phyloP scores from a whole-genome alignment of 2,329 filamentous ascomycete species.

The Pleomassaria siparia region DNA sequence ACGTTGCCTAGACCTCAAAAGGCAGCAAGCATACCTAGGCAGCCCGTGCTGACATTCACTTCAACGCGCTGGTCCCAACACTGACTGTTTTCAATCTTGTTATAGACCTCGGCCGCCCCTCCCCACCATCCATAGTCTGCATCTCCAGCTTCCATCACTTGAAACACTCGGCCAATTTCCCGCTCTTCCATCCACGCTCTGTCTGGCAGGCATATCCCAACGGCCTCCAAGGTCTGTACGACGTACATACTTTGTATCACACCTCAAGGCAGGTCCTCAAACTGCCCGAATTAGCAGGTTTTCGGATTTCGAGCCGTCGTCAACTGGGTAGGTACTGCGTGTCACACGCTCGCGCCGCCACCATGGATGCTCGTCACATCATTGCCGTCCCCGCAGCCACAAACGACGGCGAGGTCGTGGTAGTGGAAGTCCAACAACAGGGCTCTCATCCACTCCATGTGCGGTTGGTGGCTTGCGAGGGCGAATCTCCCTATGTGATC shows the following conservation, averaged over 20 bases:
- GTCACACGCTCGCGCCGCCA: conserved; percentile 7
- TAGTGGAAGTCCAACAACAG: conserved; percentile 61
- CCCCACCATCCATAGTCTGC: conserved; percentile 11
- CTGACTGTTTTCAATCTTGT: conserved; percentile 5
- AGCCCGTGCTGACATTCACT: too few relatives aligned
- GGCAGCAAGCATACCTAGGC: not conserved
- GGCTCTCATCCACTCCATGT: conserved; percentile 62
- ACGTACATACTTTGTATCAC: too few relatives aligned
- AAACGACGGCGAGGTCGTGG: conserved; percentile 55
- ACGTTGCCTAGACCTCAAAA: not conserved
- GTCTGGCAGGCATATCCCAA: conserved; percentile 18
- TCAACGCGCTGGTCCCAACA: not conserved
- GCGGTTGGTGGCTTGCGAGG: conserved; percentile 69
- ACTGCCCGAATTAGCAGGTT: conserved; percentile 16
- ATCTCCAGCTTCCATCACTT: conserved; percentile 8
- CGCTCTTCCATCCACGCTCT: conserved; percentile 1
- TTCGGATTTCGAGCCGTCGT: conserved; percentile 3
- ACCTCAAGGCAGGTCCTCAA: conserved; percentile 11
- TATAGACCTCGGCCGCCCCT: conserved; percentile 14
- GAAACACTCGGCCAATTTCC: conserved; percentile 21
- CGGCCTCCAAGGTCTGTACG: conserved; percentile 15
- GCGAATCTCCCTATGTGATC: conserved; percentile 60
- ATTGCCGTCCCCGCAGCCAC: conserved; percentile 62
- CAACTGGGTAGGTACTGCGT: conserved; percentile 7
- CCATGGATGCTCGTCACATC: conserved; percentile 42